Base-by-base conservation (phyloP, 805 yeast species). In the Candida takata region DNA sequence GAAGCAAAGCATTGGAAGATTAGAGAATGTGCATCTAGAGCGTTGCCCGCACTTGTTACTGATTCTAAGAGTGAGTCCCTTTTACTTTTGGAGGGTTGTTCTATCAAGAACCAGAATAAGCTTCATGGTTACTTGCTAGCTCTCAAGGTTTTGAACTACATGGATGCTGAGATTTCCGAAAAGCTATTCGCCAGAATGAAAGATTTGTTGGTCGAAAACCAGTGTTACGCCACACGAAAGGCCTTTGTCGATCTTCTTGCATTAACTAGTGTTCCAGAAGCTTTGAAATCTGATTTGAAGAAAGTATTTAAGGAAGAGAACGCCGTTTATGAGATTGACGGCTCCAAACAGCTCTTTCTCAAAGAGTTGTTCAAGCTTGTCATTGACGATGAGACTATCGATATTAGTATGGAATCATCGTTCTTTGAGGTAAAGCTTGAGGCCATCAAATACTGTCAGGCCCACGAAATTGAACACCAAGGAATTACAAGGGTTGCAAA, bases 1-100 rank as follows among this genome's bases (percentile, higher is more conserved):
- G 61, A 62, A 1, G 72, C 75, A 40, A 58, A 57, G 29, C 63
- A 69, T 37, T 90, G 95, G 95, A 86, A 86, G 48, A 70, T 92
- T 8, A 70, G 98, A 43, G 96, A 88, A 51, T 73, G 84, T 74
- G 83, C 95, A 1, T 84, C 95, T 0, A 68, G 78, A 50, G 73
- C 86, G 5, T 49, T 84, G 2, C 72, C 80, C 0, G 60, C 79
- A 0, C 55, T 80, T 32, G 54, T 72, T 1, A 62, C 58, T 1
- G 52, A 60, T 8, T 48, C 59, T 3, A 38, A 48, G 2, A 44
- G 45, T 4, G 64, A 65, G 24, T 49, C 65, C 6, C 23, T 33
- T 4, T 24, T 36, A 0, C 44, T 70, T 8, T 30, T 65, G 10
- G 27, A 34, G 0, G 37, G 42, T 13, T 44, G 55, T 12, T 36